These are phyloP conservation scores for Dendrothele bispora DNA, from an alignment of 768 basidiomycete species.

Conservation along the genomic window DNA sequence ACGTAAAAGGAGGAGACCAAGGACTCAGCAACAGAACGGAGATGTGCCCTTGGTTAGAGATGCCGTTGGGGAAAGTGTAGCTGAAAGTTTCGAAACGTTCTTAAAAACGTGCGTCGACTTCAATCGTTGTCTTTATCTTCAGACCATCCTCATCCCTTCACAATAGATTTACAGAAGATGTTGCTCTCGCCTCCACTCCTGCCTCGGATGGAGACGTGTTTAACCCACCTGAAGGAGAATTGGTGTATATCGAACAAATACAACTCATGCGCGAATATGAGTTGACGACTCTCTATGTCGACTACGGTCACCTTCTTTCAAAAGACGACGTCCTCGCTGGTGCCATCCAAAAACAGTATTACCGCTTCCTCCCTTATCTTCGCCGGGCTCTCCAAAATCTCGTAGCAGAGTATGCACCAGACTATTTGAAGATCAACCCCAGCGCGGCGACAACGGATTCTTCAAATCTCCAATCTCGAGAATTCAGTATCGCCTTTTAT, in stretches of 20 bases:
- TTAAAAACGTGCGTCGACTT: slow-evolving; percentile 72
- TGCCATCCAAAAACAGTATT: slow-evolving; percentile 93
- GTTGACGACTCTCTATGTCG: slow-evolving; percentile 94
- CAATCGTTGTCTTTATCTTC: slow-evolving; percentile 1
- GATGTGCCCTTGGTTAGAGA: slow-evolving; percentile 90
- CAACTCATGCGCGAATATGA: slow-evolving; percentile 94
- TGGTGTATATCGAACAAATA: slow-evolving; percentile 90
- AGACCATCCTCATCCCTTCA: slow-evolving; percentile 13
- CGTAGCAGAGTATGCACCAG: slow-evolving; percentile 86
- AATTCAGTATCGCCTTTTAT: slow-evolving; percentile 95
- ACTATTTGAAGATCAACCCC: slow-evolving; percentile 93
- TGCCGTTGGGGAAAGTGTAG: slow-evolving; percentile 93
- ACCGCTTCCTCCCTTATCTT: slow-evolving; percentile 94
- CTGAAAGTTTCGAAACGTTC: slow-evolving; percentile 89
- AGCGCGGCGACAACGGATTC: slow-evolving; percentile 86
- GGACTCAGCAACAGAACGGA: slow-evolving; percentile 49
- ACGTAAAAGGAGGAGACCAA: slow-evolving; percentile 46
- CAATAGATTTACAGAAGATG: slow-evolving; percentile 80
- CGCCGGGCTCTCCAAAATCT: slow-evolving; percentile 89
- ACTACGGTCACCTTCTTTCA: slow-evolving; percentile 87
- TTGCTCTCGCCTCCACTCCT: slow-evolving; percentile 78
- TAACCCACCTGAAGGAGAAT: slow-evolving; percentile 56
- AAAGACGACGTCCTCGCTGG: slow-evolving; percentile 92
- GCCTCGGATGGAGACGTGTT: slow-evolving; percentile 68
- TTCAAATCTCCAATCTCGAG: slow-evolving; percentile 85